Percentiles rank a stretch among this genome's conserved stretches.
These are phyloP conservation scores for Candida methanosorbosa DNA, from an alignment of 805 yeast genomes.

Conservation along the genomic window DNA sequence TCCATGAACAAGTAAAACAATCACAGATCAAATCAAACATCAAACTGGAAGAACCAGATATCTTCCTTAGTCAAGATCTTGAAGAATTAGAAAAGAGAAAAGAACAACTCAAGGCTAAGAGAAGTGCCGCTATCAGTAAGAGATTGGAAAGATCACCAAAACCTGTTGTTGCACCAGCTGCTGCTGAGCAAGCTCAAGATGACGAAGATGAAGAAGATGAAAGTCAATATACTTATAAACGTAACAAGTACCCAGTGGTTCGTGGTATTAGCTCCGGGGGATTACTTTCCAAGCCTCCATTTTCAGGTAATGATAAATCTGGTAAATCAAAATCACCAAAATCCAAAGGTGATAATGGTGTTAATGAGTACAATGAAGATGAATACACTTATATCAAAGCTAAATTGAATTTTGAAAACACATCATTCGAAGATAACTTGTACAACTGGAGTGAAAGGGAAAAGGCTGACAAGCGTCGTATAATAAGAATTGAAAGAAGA, in stretches of 20 bases:
- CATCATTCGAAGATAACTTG: conserved; percentile 38
- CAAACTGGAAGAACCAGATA: too few species aligned
- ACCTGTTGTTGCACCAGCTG: too few species aligned
- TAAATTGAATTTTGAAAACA: conserved; percentile 34
- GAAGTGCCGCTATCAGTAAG: too few species aligned
- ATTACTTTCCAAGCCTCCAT: conserved; percentile 46
- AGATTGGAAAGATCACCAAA: too few species aligned
- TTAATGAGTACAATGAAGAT: conserved; percentile 2
- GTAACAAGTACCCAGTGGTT: conserved; percentile 27
- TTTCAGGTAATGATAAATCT: too few species aligned
- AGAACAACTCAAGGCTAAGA: too few species aligned
- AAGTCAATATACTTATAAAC: background rate
- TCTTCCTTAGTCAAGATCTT: too few species aligned
- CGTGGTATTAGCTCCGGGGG: conserved; percentile 57
- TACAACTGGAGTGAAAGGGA: conserved; percentile 43
- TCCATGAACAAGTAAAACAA: too few species aligned
- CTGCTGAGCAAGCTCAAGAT: background rate
- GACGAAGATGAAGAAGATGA: conserved; percentile 3
- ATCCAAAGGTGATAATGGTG: conserved; percentile 10
- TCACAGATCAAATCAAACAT: too few species aligned
- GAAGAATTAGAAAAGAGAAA: background rate
- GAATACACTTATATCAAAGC: conserved; percentile 35
- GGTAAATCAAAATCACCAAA: too few species aligned
- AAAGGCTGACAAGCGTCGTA: conserved; percentile 41
- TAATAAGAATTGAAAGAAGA: conserved; percentile 46